These are phyloP conservation scores for Dictyophora rubrovolvata DNA, from an alignment of 768 basidiomycete species.

Conservation along the genomic window DNA sequence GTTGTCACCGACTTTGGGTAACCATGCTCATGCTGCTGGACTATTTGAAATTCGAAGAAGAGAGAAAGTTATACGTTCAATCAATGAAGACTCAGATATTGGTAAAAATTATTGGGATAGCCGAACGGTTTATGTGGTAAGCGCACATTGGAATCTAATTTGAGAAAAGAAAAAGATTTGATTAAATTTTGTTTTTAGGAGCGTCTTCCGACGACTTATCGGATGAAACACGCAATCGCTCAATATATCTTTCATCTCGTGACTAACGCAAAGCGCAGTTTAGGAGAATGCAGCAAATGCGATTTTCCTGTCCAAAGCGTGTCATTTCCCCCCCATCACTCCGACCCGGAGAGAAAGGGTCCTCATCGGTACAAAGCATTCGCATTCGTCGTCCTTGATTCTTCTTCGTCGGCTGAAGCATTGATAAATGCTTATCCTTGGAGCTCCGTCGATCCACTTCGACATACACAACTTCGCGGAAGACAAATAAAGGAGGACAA, in stretches of 20 bases:
- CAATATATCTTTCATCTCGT: constrained; percentile 35
- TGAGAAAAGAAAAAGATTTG: background rate
- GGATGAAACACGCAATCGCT: constrained; percentile 39
- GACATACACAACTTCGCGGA: background rate
- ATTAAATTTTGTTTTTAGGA: constrained; percentile 36
- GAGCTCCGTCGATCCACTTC: constrained; percentile 19
- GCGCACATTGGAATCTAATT: constrained; percentile 16
- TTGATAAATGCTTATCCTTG: constrained; percentile 55
- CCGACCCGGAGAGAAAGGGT: constrained; percentile 36
- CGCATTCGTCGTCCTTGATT: constrained; percentile 52
- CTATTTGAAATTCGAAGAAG: constrained; percentile 60
- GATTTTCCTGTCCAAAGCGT: constrained; percentile 40
- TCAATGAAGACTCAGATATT: constrained; percentile 20
- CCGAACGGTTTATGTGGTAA: constrained; percentile 58
- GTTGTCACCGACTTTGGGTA: constrained; percentile 25
- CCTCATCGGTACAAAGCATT: constrained; percentile 63
- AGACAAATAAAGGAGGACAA: background rate
- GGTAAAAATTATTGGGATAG: constrained; percentile 47
- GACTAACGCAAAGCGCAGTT: constrained; percentile 2
- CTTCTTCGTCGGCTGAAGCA: constrained; percentile 27
- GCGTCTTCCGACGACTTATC: constrained; percentile 48
- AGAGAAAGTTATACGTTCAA: constrained; percentile 16
- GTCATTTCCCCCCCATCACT: constrained; percentile 50
- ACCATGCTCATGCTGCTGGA: constrained; percentile 28
- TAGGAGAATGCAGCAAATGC: background rate